Evolutionary conservation across 1,139 yeast species (phyloP).

Genomic region (Yamadazyma blattariae): DNA sequence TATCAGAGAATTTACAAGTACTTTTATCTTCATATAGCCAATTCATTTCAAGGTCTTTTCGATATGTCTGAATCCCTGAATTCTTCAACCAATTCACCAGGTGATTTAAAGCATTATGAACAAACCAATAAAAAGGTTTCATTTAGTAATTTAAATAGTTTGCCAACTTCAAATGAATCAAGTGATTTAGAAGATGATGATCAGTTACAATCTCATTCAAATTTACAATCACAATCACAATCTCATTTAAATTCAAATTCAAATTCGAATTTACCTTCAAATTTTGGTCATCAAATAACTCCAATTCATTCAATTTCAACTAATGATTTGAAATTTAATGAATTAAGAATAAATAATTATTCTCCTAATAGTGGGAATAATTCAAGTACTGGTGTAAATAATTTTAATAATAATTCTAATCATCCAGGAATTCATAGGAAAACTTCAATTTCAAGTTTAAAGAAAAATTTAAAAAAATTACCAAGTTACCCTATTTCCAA

Average conservation of each 20-base stretch:
- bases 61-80: constrained; percentile 1
- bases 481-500: constrained; percentile 18
- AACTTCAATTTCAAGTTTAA: constrained; percentile 3
- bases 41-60: too few species aligned
- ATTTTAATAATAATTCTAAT: background rate
- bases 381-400: background rate
- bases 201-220: background rate
- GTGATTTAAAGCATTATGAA: constrained; percentile 2
- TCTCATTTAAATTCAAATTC: too few species aligned
- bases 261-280: background rate
- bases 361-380: too few species aligned
- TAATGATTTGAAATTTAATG: background rate
- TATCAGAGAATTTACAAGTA: too few species aligned
- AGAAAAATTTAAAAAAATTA: constrained; percentile 14
- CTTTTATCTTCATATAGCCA: too few species aligned
- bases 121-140: constrained; percentile 10
- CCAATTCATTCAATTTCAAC: background rate
- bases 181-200: constrained; percentile 13
- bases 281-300: too few species aligned
- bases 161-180: constrained; percentile 14
- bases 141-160: constrained; percentile 9
- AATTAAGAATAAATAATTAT: too few species aligned
- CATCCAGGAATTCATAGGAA: background rate
- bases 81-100: constrained; percentile 1
- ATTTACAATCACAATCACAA: too few species aligned